Conservation (phyloP, 1,139 yeast genomes). For the Scheffersomyces titani region DNA sequence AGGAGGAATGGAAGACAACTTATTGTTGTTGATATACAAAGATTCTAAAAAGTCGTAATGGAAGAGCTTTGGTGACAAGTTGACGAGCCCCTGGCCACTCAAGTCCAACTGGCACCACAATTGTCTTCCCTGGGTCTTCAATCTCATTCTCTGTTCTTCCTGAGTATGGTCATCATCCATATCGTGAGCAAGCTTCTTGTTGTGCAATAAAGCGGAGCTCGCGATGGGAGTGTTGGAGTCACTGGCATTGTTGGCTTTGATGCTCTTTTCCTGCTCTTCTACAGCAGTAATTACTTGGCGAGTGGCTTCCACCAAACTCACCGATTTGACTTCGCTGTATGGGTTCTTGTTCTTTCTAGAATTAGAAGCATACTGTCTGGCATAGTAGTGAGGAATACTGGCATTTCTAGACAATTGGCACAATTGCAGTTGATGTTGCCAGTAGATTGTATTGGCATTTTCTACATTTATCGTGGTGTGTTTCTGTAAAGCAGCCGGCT, state of each 20-base stretch:
- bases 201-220: conserved; percentile 52
- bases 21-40: conserved; percentile 84
- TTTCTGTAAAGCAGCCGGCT: conserved; percentile 15
- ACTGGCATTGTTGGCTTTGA: conserved; percentile 14
- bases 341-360: conserved; percentile 59
- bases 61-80: conserved; percentile 72
- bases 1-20: conserved; percentile 68
- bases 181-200: conserved; percentile 58
- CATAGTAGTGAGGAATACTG: conserved; percentile 80
- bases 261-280: conserved; percentile 43
- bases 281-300: conserved; percentile 47
- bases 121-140: conserved; percentile 71
- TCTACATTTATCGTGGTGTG: conserved; percentile 43
- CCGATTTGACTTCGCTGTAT: conserved; percentile 42
- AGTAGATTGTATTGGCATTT: conserved; percentile 56
- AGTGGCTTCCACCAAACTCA: conserved; percentile 58
- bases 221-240: conserved; percentile 30
- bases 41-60: conserved; percentile 85
- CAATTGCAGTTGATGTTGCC: conserved; percentile 89
- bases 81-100: conserved; percentile 82
- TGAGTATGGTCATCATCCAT: conserved; percentile 75
- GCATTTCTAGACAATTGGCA: conserved; percentile 78
- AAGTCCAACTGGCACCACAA: conserved; percentile 94
- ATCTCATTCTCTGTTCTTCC: conserved; percentile 73
- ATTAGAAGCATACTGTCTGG: conserved; percentile 86